Evolutionary conservation across 2,329 filamentous ascomycete species (phyloP), one percentile per base, ranked within the genome.

Genomic region (Clonostachys solani): DNA sequence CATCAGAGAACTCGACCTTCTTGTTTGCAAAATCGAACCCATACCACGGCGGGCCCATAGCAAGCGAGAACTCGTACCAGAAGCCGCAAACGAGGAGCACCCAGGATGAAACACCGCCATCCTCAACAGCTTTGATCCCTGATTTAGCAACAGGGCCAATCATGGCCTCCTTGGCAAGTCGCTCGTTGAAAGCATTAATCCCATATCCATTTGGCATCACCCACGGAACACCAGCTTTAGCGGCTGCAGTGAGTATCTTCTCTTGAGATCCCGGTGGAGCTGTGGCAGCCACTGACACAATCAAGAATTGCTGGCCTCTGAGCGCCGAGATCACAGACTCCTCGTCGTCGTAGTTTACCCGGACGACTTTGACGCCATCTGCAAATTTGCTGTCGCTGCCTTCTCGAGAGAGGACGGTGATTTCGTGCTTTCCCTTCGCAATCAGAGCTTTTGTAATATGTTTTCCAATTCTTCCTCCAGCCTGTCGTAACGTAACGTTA

Each of bases 41-140:
- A 49, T 66, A 77, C 40, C 60, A 57, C 18, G 50, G 40, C 15
- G 53, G 40, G 1, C 58, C 59, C 4, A 62, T 59, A 5, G 60
- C 64, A 1, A 79, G 55, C 49, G 68, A 73, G 46, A 66, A 77
- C 45, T 78, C 73, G 56, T 78, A 80, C 76, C 77, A 80, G 53
- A 77, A 78, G 0, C 72, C 68, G 52, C 67, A 74, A 35, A 54
- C 57, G 19, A 77, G 54, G 0, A 56, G 57, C 43, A 75, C 60
- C 50, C 50, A 55, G 13, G 33, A 36, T 5, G 49, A 49, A 5
- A 60, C 51, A 10, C 69, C 71, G 41, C 77, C 66, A 40, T 71
- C 61, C n/a, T 58, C 53, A 15, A 65, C 33, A 12, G n/a, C 40
- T 18, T 42, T 42, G 6, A 42, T 42, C 23, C 16, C 18, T 23